phyloP scores from a whole-genome alignment of 495 filamentous ascomycete genomes.

The Aspergillus carlsbadensis region DNA sequence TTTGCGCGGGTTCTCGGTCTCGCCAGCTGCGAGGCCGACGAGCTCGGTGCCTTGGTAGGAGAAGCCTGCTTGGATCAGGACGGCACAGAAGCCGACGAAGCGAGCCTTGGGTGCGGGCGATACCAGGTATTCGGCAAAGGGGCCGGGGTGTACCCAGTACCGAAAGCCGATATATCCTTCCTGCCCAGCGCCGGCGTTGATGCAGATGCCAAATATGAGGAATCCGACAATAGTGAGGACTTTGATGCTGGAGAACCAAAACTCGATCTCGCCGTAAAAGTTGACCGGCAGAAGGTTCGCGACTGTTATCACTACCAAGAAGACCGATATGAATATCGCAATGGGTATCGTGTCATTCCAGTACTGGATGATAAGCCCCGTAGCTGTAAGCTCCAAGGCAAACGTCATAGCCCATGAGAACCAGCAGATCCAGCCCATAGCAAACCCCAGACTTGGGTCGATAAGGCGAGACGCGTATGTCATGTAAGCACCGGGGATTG shows the following conservation, averaged over 20 bases:
- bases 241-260: slow-evolving; percentile 68
- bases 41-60: slow-evolving; percentile 74
- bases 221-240: slow-evolving; percentile 64
- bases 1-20: slow-evolving; percentile 68
- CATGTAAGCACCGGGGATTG: slow-evolving; percentile 73
- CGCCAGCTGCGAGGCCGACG: slow-evolving; percentile 71
- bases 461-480: slow-evolving; percentile 71
- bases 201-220: slow-evolving; percentile 65
- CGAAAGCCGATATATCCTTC: slow-evolving; percentile 60
- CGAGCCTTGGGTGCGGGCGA: slow-evolving; percentile 58
- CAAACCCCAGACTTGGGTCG: slow-evolving; percentile 72
- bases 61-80: slow-evolving; percentile 59
- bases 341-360: slow-evolving; percentile 62
- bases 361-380: slow-evolving; percentile 71
- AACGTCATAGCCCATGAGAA: slow-evolving; percentile 63
- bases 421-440: slow-evolving; percentile 80
- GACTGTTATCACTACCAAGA: slow-evolving; percentile 65
- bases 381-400: slow-evolving; percentile 71
- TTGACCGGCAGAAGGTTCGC: slow-evolving; percentile 64
- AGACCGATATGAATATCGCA: slow-evolving; percentile 71
- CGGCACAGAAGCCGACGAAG: slow-evolving; percentile 50
- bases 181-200: slow-evolving; percentile 61
- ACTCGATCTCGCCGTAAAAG: slow-evolving; percentile 62
- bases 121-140: slow-evolving; percentile 59
- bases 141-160: slow-evolving; percentile 68